Conservation (phyloP, 176 grass and related monocot genomes). For the Luzula sylvatica region DNA sequence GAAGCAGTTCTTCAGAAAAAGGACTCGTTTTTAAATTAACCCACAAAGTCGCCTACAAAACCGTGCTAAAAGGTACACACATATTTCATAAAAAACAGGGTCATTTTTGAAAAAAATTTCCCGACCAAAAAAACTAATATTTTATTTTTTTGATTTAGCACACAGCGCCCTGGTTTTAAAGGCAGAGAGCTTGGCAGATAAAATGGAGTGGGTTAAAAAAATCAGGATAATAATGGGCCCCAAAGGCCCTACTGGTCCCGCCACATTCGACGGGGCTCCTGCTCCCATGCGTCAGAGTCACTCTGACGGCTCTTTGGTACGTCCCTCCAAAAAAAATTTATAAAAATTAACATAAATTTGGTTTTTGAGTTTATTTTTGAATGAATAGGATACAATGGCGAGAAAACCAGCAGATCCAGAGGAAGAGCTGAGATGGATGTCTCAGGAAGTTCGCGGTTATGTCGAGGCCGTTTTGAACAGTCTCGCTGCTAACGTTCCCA, state of each 20-base stretch:
- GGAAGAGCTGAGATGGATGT: constrained; percentile 98
- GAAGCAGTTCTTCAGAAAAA: constrained; percentile 56
- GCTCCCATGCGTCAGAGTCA: constrained; percentile 56
- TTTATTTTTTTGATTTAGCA: constrained; percentile 28
- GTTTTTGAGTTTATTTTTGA: no score
- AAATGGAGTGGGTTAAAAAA: constrained; percentile 91
- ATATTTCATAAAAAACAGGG: no score
- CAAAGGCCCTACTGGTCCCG: constrained; percentile 47
- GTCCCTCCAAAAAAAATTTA: constrained; percentile 20
- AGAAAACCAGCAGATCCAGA: constrained; percentile 92
- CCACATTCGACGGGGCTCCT: constrained; percentile 52
- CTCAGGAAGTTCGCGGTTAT: constrained; percentile 97
- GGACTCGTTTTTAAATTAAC: constrained; percentile 91
- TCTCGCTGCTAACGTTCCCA: constrained; percentile 91
- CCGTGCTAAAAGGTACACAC: constrained; percentile 91
- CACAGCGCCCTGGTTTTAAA: constrained; percentile 83
- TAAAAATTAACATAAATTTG: neutral
- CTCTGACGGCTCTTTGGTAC: constrained; percentile 78
- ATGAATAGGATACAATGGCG: constrained; percentile 44
- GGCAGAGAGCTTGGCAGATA: constrained; percentile 79
- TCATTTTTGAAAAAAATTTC: no score
- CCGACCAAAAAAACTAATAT: neutral
- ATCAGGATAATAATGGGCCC: constrained; percentile 67
- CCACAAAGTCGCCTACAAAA: constrained; percentile 89
- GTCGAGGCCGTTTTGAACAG: constrained; percentile 95